Evolutionary conservation across 1,284 basidiomycete genomes (phyloP), one percentile per base, ranked within the genome.

Genomic region (Vanrija sp.): DNA sequence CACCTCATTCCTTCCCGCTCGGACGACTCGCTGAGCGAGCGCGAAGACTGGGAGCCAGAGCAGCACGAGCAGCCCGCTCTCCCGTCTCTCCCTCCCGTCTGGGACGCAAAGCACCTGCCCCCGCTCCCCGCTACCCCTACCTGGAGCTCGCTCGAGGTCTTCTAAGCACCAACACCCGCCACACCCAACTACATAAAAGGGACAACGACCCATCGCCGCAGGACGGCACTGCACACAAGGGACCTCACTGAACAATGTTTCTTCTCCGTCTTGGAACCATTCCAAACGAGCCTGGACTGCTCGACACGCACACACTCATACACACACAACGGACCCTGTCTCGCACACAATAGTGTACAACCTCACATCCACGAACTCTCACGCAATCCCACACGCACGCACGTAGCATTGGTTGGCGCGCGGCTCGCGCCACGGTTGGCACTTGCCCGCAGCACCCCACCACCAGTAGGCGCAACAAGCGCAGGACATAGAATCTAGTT

Each of bases 1-100:
- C 9, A 23, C 10, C 48, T 57, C 43, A 28, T 57, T 8, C 48
- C 51, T 10, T 52, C 50, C n/a, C 47, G 23, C 43, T 49, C 52
- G 9, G 52, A 54, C 47, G 52, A 54, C 52, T 54, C 47, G 38
- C 52, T 54, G 12, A 54, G 52, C 51, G 50, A 57, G 29, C 45
- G 49, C 38, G 50, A 49, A 25, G 52, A 58, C 8, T 58, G 56
- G 56, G 56, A 58, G 43, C 25, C 39, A 2, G 51, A 47, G 15
- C 15, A 47, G 46, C 5, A 40, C 52, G 14, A 48, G 46, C 51
- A 43, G 18, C 18, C 39, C 43, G 10, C 23, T 45, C 19, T 28
- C 43, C 18, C 25, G 10, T 21, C 25, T 8, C 19, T 16, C 18
- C 5, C 43, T 18, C 43, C 43, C 21, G 25, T 25, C 12, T 45